These are phyloP conservation scores for Lachnellula suecica DNA, from an alignment of 2,329 filamentous ascomycete species.

Conservation along the genomic window DNA sequence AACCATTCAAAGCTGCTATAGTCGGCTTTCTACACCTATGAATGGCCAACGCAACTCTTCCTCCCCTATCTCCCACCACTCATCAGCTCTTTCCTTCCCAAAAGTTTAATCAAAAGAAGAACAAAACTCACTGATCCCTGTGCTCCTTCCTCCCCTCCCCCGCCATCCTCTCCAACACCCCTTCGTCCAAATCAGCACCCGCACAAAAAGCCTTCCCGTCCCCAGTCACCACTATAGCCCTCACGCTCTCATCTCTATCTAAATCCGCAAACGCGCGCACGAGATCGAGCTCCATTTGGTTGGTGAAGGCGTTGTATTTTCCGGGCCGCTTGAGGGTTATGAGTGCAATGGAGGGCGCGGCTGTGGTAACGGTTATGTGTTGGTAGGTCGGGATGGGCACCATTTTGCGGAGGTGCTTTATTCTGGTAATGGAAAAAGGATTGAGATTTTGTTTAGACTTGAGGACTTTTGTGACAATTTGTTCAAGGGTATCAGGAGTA, in stretches of 20 bases:
- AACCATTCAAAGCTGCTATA: constrained; percentile 56
- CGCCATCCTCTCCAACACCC: constrained; percentile 12
- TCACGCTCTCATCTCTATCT: constrained; percentile 52
- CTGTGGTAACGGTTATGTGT: too few species aligned
- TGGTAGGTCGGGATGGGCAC: too few species aligned
- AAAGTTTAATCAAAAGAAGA: too few species aligned
- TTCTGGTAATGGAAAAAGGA: too few species aligned
- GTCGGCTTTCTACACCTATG: constrained; percentile 56
- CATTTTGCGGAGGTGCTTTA: too few species aligned
- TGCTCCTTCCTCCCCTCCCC: constrained; percentile 32
- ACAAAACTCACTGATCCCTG: constrained; percentile 36
- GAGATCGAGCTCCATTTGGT: constrained; percentile 60
- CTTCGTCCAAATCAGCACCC: constrained; percentile 53
- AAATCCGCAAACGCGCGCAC: constrained; percentile 50
- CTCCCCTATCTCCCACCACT: constrained; percentile 46
- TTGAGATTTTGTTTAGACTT: too few species aligned
- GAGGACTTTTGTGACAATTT: too few species aligned
- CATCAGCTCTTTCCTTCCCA: too few species aligned
- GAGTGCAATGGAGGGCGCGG: too few species aligned
- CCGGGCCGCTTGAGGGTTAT: constrained; percentile 62
- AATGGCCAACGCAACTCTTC: constrained; percentile 51
- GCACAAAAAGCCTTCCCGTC: constrained; percentile 53
- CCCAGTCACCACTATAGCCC: constrained; percentile 53
- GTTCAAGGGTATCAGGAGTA: too few species aligned
- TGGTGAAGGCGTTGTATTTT: constrained; percentile 69